phyloP scores from a whole-genome alignment of 2,329 filamentous ascomycete genomes.

The Fusarium haematococcum region DNA sequence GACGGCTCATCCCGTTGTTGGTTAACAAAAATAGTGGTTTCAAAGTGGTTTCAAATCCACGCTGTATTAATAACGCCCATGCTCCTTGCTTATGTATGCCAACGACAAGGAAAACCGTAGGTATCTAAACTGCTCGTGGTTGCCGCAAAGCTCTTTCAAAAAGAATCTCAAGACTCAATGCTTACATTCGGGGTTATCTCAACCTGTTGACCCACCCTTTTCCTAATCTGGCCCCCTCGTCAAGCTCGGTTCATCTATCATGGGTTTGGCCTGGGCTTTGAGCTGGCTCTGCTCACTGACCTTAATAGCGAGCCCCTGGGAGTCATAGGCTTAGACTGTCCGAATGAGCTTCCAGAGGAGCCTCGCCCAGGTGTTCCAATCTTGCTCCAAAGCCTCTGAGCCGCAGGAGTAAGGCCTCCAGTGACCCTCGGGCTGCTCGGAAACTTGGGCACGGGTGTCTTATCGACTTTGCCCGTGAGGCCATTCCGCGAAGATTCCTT shows the following conservation, averaged over 20 bases:
- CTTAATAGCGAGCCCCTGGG: slow-evolving; percentile 54
- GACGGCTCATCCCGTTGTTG: background rate
- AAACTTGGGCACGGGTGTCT: slow-evolving; percentile 76
- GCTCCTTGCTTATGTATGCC: background rate
- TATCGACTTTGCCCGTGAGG: slow-evolving; percentile 68
- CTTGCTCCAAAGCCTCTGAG: slow-evolving; percentile 74
- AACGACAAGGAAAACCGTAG: background rate
- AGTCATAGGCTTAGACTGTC: slow-evolving; percentile 52
- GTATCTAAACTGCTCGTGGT: background rate
- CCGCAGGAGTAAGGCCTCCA: slow-evolving; percentile 77
- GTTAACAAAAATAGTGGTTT: background rate
- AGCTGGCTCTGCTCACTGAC: slow-evolving; percentile 46
- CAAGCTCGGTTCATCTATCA: background rate
- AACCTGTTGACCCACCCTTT: background rate
- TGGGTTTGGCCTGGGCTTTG: slow-evolving; percentile 33
- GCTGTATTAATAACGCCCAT: background rate
- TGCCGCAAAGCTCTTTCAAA: background rate
- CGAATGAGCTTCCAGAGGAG: slow-evolving; percentile 48
- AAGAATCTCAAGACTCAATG: background rate
- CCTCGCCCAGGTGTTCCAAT: slow-evolving; percentile 61
- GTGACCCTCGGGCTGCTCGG: slow-evolving; percentile 72
- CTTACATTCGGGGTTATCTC: background rate
- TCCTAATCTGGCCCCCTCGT: slow-evolving; percentile 50
- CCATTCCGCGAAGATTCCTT: slow-evolving; percentile 70
- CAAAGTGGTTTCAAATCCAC: background rate